These are phyloP conservation scores for Punica granatum DNA, from an alignment of 345 rosid species.

Conservation along the genomic window DNA sequence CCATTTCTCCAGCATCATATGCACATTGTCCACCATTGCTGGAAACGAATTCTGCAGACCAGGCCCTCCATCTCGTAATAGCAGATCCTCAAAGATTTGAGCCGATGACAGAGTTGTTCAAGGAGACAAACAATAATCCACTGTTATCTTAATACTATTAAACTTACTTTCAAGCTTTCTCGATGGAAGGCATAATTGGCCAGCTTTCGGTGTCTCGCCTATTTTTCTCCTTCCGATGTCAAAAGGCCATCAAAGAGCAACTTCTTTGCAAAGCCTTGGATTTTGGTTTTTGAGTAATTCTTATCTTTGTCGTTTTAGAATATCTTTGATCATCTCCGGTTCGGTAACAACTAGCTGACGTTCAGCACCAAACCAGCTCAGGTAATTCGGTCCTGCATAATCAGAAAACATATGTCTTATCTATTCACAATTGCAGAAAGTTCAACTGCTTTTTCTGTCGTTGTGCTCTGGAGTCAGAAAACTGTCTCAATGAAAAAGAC, in stretches of 20 bases:
- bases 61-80: not conserved
- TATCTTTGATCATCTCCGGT: constrained; percentile 4
- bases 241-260: no score
- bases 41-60: constrained; percentile 24
- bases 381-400: constrained; percentile 5
- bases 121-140: no score
- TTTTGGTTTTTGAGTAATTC: not conserved
- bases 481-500: not conserved
- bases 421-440: no score
- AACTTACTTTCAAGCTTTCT: no score
- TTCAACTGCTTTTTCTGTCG: no score
- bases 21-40: constrained; percentile 27
- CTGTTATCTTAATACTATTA: no score
- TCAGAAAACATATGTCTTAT: not conserved
- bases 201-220: no score
- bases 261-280: not conserved
- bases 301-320: constrained; percentile 3
- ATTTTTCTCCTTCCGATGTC: no score
- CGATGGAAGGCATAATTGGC: no score
- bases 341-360: constrained; percentile 6
- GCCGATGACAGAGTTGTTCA: no score
- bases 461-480: not conserved
- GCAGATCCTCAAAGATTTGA: not conserved
- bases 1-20: constrained; percentile 40
- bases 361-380: constrained; percentile 3